These are phyloP conservation scores for Zelonia costaricensis DNA, from an alignment of 208 protist species.

Conservation along the genomic window DNA sequence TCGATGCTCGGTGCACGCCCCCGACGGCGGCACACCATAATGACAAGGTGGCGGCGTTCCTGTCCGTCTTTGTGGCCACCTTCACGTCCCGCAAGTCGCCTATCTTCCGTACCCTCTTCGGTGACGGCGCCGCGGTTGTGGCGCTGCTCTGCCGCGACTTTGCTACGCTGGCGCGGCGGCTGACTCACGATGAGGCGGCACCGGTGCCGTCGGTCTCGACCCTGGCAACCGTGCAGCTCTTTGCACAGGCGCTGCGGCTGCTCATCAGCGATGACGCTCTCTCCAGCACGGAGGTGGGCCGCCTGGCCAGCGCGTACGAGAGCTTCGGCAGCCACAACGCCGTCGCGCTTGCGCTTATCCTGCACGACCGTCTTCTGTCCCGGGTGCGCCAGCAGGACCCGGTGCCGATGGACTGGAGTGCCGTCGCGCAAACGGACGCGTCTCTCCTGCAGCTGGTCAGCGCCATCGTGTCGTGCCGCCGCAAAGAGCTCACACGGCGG, in stretches of 20 bases:
- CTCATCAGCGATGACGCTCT: constrained; percentile 18
- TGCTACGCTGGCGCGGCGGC: constrained; percentile 1
- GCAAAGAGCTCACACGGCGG: constrained; percentile 30
- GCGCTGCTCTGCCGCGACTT: constrained; percentile 33
- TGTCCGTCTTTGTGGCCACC: constrained; percentile 30
- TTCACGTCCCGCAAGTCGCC: constrained; percentile 34
- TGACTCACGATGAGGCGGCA: constrained; percentile 1
- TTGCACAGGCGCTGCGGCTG: constrained; percentile 15
- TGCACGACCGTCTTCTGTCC: constrained; percentile 27
- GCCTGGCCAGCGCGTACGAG: constrained; percentile 31
- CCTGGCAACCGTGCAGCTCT: constrained; percentile 23
- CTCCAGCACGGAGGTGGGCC: constrained; percentile 18
- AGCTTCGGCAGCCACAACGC: constrained; percentile 27
- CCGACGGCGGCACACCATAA: constrained; percentile 24
- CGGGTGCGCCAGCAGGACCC: background rate
- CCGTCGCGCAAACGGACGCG: constrained; percentile 13
- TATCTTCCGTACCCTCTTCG: constrained; percentile 40
- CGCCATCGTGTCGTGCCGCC: constrained; percentile 26
- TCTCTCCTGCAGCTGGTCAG: constrained; percentile 19
- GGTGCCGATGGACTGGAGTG: background rate
- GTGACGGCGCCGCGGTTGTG: constrained; percentile 34
- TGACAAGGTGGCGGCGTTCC: constrained; percentile 40
- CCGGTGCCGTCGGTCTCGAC: background rate
- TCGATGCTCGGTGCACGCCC: constrained; percentile 48
- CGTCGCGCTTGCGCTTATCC: constrained; percentile 22